Evolutionary conservation across 73 alveolate species (phyloP).

Genomic region (Stentor roeselii): DNA sequence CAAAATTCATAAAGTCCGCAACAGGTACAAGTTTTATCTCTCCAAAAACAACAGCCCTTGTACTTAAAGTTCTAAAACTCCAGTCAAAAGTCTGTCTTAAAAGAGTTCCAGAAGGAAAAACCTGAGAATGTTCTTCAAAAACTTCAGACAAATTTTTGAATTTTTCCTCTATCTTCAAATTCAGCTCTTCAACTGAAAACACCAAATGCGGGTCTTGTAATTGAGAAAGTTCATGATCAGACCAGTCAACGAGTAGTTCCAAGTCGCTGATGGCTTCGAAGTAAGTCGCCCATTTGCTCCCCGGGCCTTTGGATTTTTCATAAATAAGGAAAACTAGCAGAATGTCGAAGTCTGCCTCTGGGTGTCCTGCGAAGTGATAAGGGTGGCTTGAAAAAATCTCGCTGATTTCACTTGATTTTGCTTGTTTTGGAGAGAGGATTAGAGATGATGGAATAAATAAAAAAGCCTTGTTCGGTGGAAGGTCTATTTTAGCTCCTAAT

Average conservation of each 20-base stretch:
- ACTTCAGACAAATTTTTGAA: conserved; percentile 32
- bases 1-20: not conserved
- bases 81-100: not conserved
- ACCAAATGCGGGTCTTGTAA: conserved; percentile 38
- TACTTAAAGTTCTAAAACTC: not conserved
- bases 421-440: conserved; percentile 36
- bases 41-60: not conserved
- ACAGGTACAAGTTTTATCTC: not conserved
- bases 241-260: conserved; percentile 37
- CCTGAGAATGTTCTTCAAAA: conserved; percentile 34
- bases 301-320: conserved; percentile 46
- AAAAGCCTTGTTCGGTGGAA: conserved; percentile 32
- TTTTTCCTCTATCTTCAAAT: conserved; percentile 25
- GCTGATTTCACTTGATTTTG: conserved; percentile 40
- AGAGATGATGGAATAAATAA: conserved; percentile 39
- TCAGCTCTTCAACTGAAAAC: conserved; percentile 16
- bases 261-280: conserved; percentile 34
- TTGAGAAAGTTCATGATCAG: conserved; percentile 13
- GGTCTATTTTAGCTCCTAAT: not conserved
- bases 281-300: conserved; percentile 45
- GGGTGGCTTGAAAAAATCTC: conserved; percentile 37
- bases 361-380: conserved; percentile 31
- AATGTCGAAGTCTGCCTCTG: conserved; percentile 30
- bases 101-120: conserved; percentile 34
- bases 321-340: conserved; percentile 31